Percentiles rank a stretch among this genome's conserved stretches.
Conservation (phyloP, 179 eudicot species). For the Monotropa hypopitys region DNA sequence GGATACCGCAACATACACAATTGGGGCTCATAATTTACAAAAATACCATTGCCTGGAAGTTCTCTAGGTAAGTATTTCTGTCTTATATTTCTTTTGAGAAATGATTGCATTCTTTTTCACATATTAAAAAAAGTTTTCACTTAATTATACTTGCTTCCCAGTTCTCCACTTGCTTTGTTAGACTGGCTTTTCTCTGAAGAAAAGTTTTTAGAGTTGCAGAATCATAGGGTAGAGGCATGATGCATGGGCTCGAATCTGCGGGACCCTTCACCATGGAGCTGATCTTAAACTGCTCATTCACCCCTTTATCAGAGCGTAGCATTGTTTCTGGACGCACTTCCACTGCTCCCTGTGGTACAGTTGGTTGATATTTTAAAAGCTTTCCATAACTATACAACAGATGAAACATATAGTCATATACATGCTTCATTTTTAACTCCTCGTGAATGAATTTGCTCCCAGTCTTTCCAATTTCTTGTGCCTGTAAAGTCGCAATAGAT, state of each 20-base stretch:
- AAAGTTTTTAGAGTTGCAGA: slow-evolving; percentile 17
- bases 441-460: slow-evolving; percentile 50
- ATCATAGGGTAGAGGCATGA: slow-evolving; percentile 33
- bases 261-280: slow-evolving; percentile 38
- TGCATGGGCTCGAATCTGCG: slow-evolving; percentile 34
- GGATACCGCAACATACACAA: not conserved
- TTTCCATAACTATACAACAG: slow-evolving; percentile 42
- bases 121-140: no score
- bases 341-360: slow-evolving; percentile 35
- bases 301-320: slow-evolving; percentile 34
- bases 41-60: not conserved
- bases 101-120: not conserved
- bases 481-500: slow-evolving; percentile 23
- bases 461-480: slow-evolving; percentile 51
- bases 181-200: slow-evolving; percentile 19
- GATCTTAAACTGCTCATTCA: slow-evolving; percentile 24
- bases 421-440: slow-evolving; percentile 41
- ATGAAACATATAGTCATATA: slow-evolving; percentile 81
- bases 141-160: slow-evolving; percentile 19
- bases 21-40: not conserved
- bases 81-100: not conserved
- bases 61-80: not conserved
- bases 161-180: slow-evolving; percentile 22
- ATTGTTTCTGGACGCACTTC: slow-evolving; percentile 45
- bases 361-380: slow-evolving; percentile 40